Evolutionary conservation across 495 filamentous ascomycete genomes (phyloP), one percentile per base, ranked within the genome.

Genomic region (Tuber aestivum): DNA sequence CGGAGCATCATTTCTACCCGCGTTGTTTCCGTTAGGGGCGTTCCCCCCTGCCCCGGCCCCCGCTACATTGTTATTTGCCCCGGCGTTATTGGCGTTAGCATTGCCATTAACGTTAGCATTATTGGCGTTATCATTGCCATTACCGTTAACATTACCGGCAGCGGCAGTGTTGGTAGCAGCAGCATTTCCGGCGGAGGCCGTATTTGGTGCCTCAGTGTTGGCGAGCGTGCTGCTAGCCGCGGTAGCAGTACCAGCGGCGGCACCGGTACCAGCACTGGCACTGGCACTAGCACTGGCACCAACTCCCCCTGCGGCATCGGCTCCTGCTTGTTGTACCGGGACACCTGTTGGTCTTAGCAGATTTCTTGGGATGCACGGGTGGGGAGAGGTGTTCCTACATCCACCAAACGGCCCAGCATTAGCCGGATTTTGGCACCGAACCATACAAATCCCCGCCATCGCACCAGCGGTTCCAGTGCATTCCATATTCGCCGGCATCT

Each of bases 351-450:
- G n/a, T 32, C 3, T n/a, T 40, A 71, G n/a, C 41, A 12, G 35
- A 9, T 70, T 38, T 23, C 7, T 14, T 18, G 8, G 12, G 37
- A n/a, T 18, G 20, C n/a, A 21, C 12, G 42, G 18, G 23, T 32
- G 10, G 50, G 16, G 12, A 6, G n/a, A 32, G 50, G n/a, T 1
- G 3, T 16, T 61, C 38, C 41, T 61, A 70, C 72, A 87, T 37
- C 89, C 89, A 72, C 89, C 89, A 78, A 91, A 91, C 2, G 89
- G 89, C 2, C 89, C 89, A 10, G 88, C 89, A 18, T 84, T 78
- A 0, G 89, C 87, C 10, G 83, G 76, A 81, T 91, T 90, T 68
- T 87, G 85, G 42, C 90, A 85, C 27, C 88, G 85, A 20, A 88
- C 88, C 74, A 90, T 83, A 84, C 89, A 90, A 44, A 90, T 88